Evolutionary conservation across 352 stramenopile genomes (phyloP), one percentile per base, ranked within the genome.

Genomic region (Blastocystis sp.): DNA sequence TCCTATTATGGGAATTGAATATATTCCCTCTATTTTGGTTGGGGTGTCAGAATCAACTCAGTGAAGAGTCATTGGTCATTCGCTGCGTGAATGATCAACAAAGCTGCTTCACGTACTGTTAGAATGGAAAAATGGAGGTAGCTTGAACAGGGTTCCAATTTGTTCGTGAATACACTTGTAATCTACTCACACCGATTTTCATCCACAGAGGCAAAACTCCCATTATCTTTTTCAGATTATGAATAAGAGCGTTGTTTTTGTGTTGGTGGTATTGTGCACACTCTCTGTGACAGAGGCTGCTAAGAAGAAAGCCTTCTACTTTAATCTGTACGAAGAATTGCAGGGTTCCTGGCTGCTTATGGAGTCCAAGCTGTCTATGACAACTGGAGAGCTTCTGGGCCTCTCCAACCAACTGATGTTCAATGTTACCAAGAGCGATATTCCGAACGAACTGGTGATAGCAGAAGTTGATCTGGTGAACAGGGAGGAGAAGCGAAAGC

Each of bases 351-450:
- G 77, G 77, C 55, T 55, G 7, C n/a, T 69, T 20, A 64, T 26
- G 26, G 7, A 76, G 55, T 55, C 41, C 20, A 77, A 20, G n/a
- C 26, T 64, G 29, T 79, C 62, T 20, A 76, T 88, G n/a, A 59
- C 77, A 20, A 77, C 77, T 39, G 77, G 77, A 64, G 62, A 59
- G 18, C 13, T 77, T 11, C 61, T 88, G 3, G 56, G 54, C 6
- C 15, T 45, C n/a, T 68, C 77, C 11, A 50, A 43, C 5, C 56
- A 68, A 50, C 18, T 9, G 15, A 69, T 69, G 73, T 88, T 55
- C 66, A 88, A 88, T 77, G 55, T 88, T 5, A 76, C 77, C 11
- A 75, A 88, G 56, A 88, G 70, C 61, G 77, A 76, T 9, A 77
- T 88, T 53, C 77, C 77, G 8, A 11, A 76, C 13, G 77, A 88